Base-by-base conservation (phyloP, 164 flowering plant species). In the Annona cherimola region DNA sequence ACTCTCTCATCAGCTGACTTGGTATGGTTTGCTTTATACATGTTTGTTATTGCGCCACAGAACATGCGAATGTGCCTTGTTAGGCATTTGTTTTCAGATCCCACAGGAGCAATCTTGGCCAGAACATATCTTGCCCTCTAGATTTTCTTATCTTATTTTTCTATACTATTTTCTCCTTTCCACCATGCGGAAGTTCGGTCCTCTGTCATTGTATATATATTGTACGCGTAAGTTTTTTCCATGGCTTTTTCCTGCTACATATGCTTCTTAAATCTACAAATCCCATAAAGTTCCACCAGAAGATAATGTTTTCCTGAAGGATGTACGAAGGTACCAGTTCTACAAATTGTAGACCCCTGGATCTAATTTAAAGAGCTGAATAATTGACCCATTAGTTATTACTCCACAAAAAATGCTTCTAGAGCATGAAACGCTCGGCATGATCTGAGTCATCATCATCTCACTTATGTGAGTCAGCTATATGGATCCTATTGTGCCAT, bases 31-130 rank as follows among this genome's bases (percentile, higher is more conserved):
- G 87, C 99, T 44, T 80, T 95, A 61, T 95, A 95, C 73, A 93
- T 95, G 99, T 93, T 95, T 78, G 81, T 85, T 61, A 85, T 91
- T 66, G 98, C 99, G 20, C 98, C 98, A 46, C 88, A 89, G 73
- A 80, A 83, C 68, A 69, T 93, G 93, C 85, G 98, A 78, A 91
- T 71, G 88, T 26, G 81, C 81, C 92, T 95, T 7, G 77, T 95
- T 20, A 82, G 86, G 71, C 99, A 93, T 86, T 87, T 95, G 14
- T 69, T 95, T 50, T 91, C 92, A 50, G 97, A 95, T 83, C 97
- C 98, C 66, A 87, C 97, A 11, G 99, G 99, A 40, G 88, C 89
- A 73, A 87, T 80, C 45, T 86, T 95, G 94, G 74, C 90, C 74
- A 91, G 86, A 82, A 86, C 97, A 42, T 95, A 89, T 79, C 89